A percentile compares a stretch with the other conserved stretches of the same genome.
These are phyloP conservation scores for Aspergillus amoenus DNA, from an alignment of 2,329 filamentous ascomycete genomes.

Conservation along the genomic window DNA sequence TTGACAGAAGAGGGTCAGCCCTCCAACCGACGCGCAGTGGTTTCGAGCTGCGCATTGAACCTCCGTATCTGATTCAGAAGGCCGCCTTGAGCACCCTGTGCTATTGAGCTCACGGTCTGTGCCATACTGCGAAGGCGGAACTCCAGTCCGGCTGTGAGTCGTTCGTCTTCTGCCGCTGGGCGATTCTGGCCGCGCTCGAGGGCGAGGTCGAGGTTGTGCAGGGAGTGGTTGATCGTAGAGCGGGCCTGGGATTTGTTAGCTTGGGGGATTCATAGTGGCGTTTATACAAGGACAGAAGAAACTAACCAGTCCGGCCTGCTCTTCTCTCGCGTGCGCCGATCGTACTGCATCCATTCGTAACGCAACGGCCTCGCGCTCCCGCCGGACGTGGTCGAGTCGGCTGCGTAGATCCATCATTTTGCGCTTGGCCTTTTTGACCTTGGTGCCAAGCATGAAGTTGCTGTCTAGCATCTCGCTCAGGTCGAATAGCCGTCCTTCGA, in stretches of 20 bases:
- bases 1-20: constrained; percentile 10
- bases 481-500: constrained; percentile 51
- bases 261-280: no score
- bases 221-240: constrained; percentile 42
- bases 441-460: constrained; percentile 47
- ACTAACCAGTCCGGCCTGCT: constrained; percentile 36
- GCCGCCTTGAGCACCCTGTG: constrained; percentile 40
- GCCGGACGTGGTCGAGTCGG: constrained; percentile 49
- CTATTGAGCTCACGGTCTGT: constrained; percentile 40
- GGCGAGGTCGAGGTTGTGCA: constrained; percentile 43
- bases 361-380: constrained; percentile 49
- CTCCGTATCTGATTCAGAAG: constrained; percentile 40
- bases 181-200: constrained; percentile 38
- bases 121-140: constrained; percentile 44
- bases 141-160: constrained; percentile 39
- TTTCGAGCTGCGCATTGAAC: constrained; percentile 47
- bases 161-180: constrained; percentile 15
- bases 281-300: neutral
- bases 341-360: constrained; percentile 52
- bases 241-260: constrained; percentile 29
- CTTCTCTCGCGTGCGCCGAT: constrained; percentile 40
- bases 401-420: constrained; percentile 47
- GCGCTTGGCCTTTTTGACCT: constrained; percentile 46
- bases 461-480: constrained; percentile 54
- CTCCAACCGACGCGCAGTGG: constrained; percentile 29